Conservation (phyloP, 176 grass and related monocot genomes). For the Zea luxurians region DNA sequence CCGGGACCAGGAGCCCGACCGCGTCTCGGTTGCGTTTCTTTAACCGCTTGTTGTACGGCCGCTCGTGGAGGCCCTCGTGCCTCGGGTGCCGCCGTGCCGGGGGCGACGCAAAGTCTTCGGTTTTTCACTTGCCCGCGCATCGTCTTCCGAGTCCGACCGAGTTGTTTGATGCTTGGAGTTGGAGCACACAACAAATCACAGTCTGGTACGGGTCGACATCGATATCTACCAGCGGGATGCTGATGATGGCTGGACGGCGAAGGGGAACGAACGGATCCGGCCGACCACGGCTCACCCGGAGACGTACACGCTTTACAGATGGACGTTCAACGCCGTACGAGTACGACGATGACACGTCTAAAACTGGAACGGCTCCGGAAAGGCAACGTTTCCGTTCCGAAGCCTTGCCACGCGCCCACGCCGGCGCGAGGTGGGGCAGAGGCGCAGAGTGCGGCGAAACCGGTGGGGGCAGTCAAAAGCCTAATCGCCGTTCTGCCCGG, state of each 20-base stretch:
- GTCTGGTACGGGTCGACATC: not conserved
- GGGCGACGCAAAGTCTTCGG: not conserved
- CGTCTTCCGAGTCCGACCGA: not conserved
- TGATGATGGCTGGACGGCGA: no score
- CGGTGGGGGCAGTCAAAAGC: slow-evolving; percentile 43
- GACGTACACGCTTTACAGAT: no score
- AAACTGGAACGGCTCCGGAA: not conserved
- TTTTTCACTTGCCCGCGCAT: not conserved
- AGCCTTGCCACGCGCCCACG: not conserved
- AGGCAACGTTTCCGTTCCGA: slow-evolving; percentile 13
- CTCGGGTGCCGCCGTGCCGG: not conserved
- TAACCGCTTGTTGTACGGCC: not conserved
- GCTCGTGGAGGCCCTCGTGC: not conserved
- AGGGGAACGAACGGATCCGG: no score
- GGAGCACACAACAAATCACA: not conserved
- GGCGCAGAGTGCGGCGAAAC: slow-evolving; percentile 27
- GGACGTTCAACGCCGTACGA: not conserved
- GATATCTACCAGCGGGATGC: no score
- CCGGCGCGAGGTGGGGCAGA: not conserved
- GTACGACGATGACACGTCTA: not conserved
- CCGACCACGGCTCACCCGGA: no score
- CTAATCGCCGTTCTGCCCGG: slow-evolving; percentile 27
- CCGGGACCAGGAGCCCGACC: not conserved
- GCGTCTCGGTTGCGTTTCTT: slow-evolving; percentile 6
- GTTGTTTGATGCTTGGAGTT: not conserved